These are phyloP conservation scores for Chrysosporium queenslandicum DNA, from an alignment of 2,329 filamentous ascomycete species.

Conservation along the genomic window DNA sequence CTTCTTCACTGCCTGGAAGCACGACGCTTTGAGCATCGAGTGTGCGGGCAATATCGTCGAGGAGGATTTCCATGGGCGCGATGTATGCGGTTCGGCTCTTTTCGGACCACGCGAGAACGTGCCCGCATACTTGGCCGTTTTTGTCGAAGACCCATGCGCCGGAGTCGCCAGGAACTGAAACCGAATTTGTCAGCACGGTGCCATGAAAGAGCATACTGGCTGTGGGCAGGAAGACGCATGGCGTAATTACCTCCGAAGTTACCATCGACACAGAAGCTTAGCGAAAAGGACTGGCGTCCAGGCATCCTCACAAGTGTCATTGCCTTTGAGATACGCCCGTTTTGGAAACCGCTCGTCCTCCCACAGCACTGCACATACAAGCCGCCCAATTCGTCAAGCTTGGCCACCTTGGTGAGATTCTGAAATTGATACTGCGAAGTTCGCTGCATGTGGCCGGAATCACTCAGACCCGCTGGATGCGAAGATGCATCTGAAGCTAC, in stretches of 20 bases:
- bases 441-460: background rate
- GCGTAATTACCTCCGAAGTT: conserved; percentile 43
- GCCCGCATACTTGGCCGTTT: conserved; percentile 72
- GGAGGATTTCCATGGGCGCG: conserved; percentile 83
- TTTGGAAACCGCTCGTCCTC: conserved; percentile 73
- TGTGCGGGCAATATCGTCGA: conserved; percentile 74
- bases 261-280: conserved; percentile 55
- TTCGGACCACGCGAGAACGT: conserved; percentile 79
- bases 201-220: background rate
- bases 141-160: conserved; percentile 89
- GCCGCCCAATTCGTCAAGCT: conserved; percentile 53
- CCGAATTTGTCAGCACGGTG: conserved; percentile 4
- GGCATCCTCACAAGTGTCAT: conserved; percentile 81
- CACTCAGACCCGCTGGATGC: background rate
- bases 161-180: conserved; percentile 67
- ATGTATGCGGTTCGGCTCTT: conserved; percentile 79
- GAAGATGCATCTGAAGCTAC: conserved; percentile 4
- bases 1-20: conserved; percentile 48
- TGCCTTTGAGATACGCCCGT: conserved; percentile 63
- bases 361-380: conserved; percentile 79
- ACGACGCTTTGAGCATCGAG: conserved; percentile 60
- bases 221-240: background rate
- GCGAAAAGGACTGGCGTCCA: conserved; percentile 68
- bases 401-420: conserved; percentile 49
- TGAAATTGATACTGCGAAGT: background rate